Evolutionary conservation across 805 yeast species (phyloP).

Genomic region (Wickerhamomyces rabaulensis): DNA sequence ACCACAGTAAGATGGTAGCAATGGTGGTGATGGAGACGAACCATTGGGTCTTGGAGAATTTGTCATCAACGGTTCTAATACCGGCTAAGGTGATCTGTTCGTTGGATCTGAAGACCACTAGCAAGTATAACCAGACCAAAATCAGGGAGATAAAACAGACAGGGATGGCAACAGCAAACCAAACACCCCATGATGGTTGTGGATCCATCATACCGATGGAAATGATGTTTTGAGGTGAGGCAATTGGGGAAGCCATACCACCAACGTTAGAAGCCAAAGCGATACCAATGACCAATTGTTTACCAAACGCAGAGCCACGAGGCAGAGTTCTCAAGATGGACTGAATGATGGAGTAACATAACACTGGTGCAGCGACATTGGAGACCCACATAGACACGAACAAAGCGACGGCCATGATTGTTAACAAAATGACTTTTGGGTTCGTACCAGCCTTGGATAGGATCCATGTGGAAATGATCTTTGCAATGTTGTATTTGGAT

Average conservation of each 20-base stretch:
- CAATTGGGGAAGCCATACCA: conserved; percentile 96
- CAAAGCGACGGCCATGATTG: conserved; percentile 82
- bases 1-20: conserved; percentile 81
- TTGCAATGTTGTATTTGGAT: conserved; percentile 87
- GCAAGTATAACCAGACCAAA: conserved; percentile 66
- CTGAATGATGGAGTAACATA: conserved; percentile 86
- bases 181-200: conserved; percentile 80
- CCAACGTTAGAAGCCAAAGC: conserved; percentile 92
- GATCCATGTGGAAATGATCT: conserved; percentile 75
- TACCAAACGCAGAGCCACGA: conserved; percentile 68
- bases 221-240: conserved; percentile 93
- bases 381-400: conserved; percentile 93
- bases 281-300: conserved; percentile 82
- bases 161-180: conserved; percentile 89
- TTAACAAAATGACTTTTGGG: conserved; percentile 69
- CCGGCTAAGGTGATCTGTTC: conserved; percentile 41
- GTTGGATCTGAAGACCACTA: conserved; percentile 57
- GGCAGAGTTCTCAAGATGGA: conserved; percentile 84
- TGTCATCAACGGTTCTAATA: conserved; percentile 53
- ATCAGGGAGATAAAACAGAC: conserved; percentile 60
- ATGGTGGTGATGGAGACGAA: conserved; percentile 65
- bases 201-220: conserved; percentile 87
- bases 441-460: conserved; percentile 80
- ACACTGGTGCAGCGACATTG: conserved; percentile 95
- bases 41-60: conserved; percentile 68